These are phyloP conservation scores for Cercospora sesami DNA, from an alignment of 2,329 filamentous ascomycete species.

Conservation along the genomic window DNA sequence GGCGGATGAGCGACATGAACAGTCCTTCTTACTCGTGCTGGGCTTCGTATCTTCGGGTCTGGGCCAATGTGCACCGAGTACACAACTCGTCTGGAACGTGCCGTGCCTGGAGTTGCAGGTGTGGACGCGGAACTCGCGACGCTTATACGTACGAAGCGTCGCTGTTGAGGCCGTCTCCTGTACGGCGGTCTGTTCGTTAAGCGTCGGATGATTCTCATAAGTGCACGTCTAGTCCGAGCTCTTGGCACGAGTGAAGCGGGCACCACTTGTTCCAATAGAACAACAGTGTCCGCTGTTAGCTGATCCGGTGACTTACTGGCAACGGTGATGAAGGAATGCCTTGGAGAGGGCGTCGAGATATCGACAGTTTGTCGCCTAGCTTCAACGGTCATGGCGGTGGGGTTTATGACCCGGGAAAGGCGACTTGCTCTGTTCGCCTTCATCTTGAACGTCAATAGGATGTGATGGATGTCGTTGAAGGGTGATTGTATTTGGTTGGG, in stretches of 20 bases:
- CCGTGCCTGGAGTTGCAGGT: neutral
- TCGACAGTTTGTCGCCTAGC: neutral
- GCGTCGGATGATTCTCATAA: neutral
- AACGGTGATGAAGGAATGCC: constrained; percentile 2
- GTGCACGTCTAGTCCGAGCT: neutral
- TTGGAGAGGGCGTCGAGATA: neutral
- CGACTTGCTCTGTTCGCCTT: neutral
- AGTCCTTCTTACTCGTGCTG: neutral
- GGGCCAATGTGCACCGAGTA: neutral
- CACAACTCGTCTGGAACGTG: neutral
- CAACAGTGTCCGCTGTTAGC: neutral
- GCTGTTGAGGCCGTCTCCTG: neutral
- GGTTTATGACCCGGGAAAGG: neutral
- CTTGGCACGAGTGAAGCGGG: neutral
- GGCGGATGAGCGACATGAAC: neutral
- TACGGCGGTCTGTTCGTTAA: neutral
- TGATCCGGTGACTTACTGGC: neutral
- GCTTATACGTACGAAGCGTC: neutral
- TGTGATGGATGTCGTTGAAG: neutral
- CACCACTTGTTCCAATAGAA: neutral
- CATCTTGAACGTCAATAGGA: neutral
- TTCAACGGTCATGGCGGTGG: neutral
- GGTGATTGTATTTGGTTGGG: neutral
- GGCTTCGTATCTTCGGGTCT: neutral
- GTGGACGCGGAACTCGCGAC: neutral